These are phyloP conservation scores for Aureobasidium sp. DNA, from an alignment of 2,329 filamentous ascomycete species.

Conservation along the genomic window DNA sequence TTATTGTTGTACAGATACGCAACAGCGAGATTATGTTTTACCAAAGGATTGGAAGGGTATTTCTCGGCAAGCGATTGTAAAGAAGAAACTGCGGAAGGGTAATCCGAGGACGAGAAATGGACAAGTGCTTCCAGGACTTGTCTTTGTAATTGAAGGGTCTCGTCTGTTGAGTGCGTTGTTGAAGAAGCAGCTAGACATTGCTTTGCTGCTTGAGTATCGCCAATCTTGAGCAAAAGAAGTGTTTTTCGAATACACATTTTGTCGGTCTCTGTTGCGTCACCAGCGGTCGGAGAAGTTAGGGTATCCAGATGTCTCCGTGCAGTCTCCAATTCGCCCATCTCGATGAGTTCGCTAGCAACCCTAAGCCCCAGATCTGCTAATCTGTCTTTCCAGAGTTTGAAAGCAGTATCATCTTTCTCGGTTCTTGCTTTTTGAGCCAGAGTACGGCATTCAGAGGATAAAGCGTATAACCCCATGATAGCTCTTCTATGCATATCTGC, in stretches of 20 bases:
- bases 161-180: neutral
- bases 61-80: slow-evolving; percentile 52
- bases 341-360: slow-evolving; percentile 60
- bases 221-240: slow-evolving; percentile 70
- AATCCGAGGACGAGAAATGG: slow-evolving; percentile 71
- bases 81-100: slow-evolving; percentile 52
- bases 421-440: slow-evolving; percentile 27
- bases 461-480: slow-evolving; percentile 84
- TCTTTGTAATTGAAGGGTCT: neutral
- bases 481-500: slow-evolving; percentile 74
- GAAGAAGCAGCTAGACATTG: slow-evolving; percentile 27
- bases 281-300: neutral
- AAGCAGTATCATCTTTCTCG: slow-evolving; percentile 49
- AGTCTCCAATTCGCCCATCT: slow-evolving; percentile 82
- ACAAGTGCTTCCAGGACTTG: slow-evolving; percentile 56
- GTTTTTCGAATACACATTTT: slow-evolving; percentile 40
- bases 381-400: slow-evolving; percentile 63
- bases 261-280: neutral
- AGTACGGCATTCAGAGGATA: slow-evolving; percentile 43
- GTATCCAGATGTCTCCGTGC: slow-evolving; percentile 61
- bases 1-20: slow-evolving; percentile 74
- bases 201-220: slow-evolving; percentile 52
- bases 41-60: slow-evolving; percentile 55
- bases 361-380: slow-evolving; percentile 67
- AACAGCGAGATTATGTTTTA: slow-evolving; percentile 76